Conservation (phyloP, 140 eudicot genomes). For the Bidens hawaiensis region DNA sequence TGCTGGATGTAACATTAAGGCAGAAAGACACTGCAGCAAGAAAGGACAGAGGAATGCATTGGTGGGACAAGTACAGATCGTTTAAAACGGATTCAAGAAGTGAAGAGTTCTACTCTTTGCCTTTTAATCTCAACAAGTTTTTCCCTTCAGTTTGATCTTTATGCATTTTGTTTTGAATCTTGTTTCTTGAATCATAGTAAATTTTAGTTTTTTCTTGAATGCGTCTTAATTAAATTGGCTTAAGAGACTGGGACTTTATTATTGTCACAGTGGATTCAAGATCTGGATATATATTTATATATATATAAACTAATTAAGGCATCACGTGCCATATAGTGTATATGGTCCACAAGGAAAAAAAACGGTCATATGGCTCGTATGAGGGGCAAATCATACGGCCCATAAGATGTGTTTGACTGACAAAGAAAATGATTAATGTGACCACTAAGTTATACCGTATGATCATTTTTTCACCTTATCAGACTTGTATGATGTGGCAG, state of each 20-base stretch:
- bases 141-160: constrained; percentile 75
- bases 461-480: no score
- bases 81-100: constrained; percentile 90
- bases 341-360: no score
- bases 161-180: constrained; percentile 21
- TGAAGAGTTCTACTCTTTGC: constrained; percentile 87
- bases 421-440: no score
- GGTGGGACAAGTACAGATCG: constrained; percentile 89
- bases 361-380: no score
- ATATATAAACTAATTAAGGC: background rate
- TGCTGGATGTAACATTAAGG: constrained; percentile 65
- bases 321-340: no score
- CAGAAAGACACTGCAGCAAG: constrained; percentile 63
- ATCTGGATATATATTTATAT: no score
- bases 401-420: no score
- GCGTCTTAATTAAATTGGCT: background rate
- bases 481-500: no score
- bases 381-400: no score
- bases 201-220: background rate
- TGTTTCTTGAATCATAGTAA: constrained; percentile 22
- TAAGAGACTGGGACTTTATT: no score
- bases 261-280: no score
- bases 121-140: constrained; percentile 91
- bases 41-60: constrained; percentile 91
- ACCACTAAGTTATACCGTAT: no score